phyloP scores from a whole-genome alignment of 2,329 filamentous ascomycete species.

The Penicillium sp. region DNA sequence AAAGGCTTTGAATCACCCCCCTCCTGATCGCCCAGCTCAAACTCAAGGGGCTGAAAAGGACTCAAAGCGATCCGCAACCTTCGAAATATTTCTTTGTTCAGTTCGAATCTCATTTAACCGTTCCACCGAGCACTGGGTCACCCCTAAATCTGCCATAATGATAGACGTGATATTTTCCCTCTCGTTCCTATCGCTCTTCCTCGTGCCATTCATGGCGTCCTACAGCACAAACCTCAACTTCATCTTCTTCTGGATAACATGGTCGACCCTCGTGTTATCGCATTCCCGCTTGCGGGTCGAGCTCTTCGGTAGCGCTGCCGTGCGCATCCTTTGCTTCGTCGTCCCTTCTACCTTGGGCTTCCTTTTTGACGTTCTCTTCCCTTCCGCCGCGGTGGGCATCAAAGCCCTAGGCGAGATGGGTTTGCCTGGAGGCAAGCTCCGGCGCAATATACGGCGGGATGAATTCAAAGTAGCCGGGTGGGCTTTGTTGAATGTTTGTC shows the following conservation, averaged over 20 bases:
- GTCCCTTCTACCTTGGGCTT: constrained; percentile 74
- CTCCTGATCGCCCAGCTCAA: background rate
- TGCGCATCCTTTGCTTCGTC: constrained; percentile 73
- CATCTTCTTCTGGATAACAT: constrained; percentile 88
- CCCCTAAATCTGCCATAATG: constrained; percentile 38
- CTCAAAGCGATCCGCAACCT: background rate
- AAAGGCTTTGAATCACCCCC: background rate
- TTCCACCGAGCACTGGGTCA: background rate
- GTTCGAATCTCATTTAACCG: background rate
- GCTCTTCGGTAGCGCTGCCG: constrained; percentile 68
- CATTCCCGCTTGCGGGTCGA: constrained; percentile 77
- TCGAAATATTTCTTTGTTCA: background rate
- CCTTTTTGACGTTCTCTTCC: constrained; percentile 70
- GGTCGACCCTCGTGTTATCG: constrained; percentile 79
- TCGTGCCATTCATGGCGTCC: constrained; percentile 55
- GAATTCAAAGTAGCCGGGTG: constrained; percentile 57
- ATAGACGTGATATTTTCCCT: constrained; percentile 54
- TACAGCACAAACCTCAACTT: constrained; percentile 82
- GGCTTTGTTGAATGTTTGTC: constrained; percentile 59
- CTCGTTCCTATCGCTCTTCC: constrained; percentile 33
- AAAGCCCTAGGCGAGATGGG: constrained; percentile 67
- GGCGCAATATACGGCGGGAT: constrained; percentile 44
- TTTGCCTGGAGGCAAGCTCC: constrained; percentile 49
- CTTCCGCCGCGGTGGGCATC: constrained; percentile 68
- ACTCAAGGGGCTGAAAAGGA: background rate